Base-by-base conservation (phyloP, 495 filamentous ascomycete species). In the Xylaria grammica region DNA sequence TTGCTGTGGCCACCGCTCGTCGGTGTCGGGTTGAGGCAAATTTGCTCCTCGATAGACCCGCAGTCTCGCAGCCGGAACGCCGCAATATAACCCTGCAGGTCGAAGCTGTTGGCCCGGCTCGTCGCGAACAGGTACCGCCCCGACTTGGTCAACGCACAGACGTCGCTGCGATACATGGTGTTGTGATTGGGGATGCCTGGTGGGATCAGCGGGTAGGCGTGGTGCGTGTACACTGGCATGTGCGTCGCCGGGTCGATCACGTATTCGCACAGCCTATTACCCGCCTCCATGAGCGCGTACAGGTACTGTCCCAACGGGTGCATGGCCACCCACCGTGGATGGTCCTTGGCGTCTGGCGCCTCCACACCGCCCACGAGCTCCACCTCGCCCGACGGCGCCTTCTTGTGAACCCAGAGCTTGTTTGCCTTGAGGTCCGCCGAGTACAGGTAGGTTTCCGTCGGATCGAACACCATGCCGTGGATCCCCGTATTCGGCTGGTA, bases 391-490 rank as follows among this genome's bases (percentile, higher is more conserved):
- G 86, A 77, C 65, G 87, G 79, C 0, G 71, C 67, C 77, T 94
- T 95, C 72, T 84, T 83, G 77, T 95, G 91, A 13, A 88, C 90
- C 91, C 91, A 95, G 54, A 95, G 85, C 80, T 90, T 92, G 81
- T 95, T 93, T 67, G 87, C 90, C 64, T 83, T 85, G 74, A 95
- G 84, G 76, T 95, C 91, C 62, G 91, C 91, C 22, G 90, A 92
- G 81, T 95, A 95, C 38, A 95, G 84, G 77, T 92, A 94, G 15
- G 86, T 90, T 77, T 95, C 91, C 58, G 86, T 88, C 11, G 89
- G 86, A 74, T 95, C 91, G 72, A 95, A 95, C 48, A 92, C 91
- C 90, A 93, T 93, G 77, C 91, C 91, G 77, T 95, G 91, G 66
- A 95, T 91, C 48, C 90, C 91, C 8, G 90, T 90, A 73, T 90